Conservation (phyloP, 768 basidiomycete species). For the Gautieria morchelliformis region DNA sequence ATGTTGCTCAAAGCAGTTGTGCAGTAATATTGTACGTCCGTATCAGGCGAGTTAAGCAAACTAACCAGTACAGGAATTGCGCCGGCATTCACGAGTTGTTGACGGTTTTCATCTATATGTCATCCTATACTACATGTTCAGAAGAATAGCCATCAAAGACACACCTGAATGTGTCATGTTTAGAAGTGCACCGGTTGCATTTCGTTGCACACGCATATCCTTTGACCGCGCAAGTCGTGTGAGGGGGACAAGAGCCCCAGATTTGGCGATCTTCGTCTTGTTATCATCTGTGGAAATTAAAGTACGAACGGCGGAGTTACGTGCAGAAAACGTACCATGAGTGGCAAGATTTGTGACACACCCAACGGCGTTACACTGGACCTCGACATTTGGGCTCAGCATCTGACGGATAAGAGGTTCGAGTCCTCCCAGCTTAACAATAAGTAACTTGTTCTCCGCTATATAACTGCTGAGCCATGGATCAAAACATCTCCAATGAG, state of each 20-base stretch:
- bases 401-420: slow-evolving; percentile 98
- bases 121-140: not conserved
- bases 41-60: slow-evolving; percentile 89
- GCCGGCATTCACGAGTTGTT: slow-evolving; percentile 96
- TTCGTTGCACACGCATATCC: slow-evolving; percentile 98
- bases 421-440: slow-evolving; percentile 93
- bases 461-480: slow-evolving; percentile 11
- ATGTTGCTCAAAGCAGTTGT: slow-evolving; percentile 98
- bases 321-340: slow-evolving; percentile 50
- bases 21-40: slow-evolving; percentile 99
- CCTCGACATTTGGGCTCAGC: slow-evolving; percentile 97
- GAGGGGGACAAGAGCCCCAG: slow-evolving; percentile 94
- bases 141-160: slow-evolving; percentile 5
- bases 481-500: slow-evolving; percentile 9
- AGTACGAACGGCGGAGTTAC: slow-evolving; percentile 6
- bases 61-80: slow-evolving; percentile 96
- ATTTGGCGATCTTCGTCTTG: slow-evolving; percentile 99
- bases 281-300: slow-evolving; percentile 69
- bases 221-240: slow-evolving; percentile 94
- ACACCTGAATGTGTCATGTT: slow-evolving; percentile 99
- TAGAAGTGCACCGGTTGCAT: slow-evolving; percentile 93
- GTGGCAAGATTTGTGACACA: slow-evolving; percentile 98
- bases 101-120: slow-evolving; percentile 84
- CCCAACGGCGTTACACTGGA: slow-evolving; percentile 98
- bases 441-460: slow-evolving; percentile 99